Evolutionary conservation across 352 stramenopile species (phyloP).

Genomic region (Phytophthora ramorum): DNA sequence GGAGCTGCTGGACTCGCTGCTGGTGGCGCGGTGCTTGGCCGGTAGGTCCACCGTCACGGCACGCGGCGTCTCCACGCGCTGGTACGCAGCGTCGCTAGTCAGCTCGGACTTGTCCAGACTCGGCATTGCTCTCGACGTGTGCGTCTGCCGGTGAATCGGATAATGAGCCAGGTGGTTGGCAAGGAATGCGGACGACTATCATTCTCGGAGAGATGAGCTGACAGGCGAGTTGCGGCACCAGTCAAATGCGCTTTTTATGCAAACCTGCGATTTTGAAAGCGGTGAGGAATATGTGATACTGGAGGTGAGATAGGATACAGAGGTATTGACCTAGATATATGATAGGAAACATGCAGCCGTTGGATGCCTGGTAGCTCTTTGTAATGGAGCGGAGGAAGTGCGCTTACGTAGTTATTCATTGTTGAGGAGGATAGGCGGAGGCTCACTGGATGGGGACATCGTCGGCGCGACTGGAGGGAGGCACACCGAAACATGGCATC

Average conservation of each 20-base stretch:
- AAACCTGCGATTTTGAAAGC: slow-evolving; percentile 1
- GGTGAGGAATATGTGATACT: neutral
- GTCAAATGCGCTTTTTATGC: slow-evolving; percentile 2
- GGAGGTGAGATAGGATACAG: neutral
- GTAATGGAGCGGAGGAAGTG: too few species aligned
- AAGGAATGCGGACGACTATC: neutral
- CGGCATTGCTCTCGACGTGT: slow-evolving; percentile 3
- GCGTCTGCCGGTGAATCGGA: slow-evolving; percentile 4
- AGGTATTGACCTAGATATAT: too few species aligned
- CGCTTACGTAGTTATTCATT: neutral
- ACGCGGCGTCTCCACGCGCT: slow-evolving; percentile 21
- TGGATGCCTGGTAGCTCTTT: too few species aligned
- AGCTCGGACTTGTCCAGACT: slow-evolving; percentile 16
- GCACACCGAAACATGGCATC: neutral
- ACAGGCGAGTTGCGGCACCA: neutral
- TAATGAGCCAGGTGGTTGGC: neutral
- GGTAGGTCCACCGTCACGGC: neutral
- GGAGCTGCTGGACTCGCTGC: slow-evolving; percentile 22
- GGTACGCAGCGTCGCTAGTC: slow-evolving; percentile 1
- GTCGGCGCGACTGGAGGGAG: neutral
- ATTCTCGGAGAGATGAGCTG: slow-evolving; percentile 3
- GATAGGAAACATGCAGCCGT: too few species aligned
- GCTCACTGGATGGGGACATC: neutral
- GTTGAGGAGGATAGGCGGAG: neutral
- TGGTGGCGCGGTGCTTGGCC: neutral